Conservation (phyloP, 2,329 filamentous ascomycete species). For the Talaromyces sp. region DNA sequence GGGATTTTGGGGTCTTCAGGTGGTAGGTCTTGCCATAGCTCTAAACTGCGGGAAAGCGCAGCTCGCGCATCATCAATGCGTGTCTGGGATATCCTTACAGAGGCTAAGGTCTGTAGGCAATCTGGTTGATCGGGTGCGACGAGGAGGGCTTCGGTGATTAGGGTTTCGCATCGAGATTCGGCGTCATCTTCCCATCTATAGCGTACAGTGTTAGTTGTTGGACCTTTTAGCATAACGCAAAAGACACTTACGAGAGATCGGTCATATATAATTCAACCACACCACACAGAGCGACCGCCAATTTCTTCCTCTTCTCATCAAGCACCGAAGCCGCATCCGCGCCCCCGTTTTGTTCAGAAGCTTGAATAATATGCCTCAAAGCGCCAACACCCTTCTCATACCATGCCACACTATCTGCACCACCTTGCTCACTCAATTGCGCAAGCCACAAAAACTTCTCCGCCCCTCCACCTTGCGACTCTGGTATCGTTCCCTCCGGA, state of each 20-base stretch:
- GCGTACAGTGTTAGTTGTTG: not conserved
- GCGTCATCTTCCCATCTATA: slow-evolving; percentile 77
- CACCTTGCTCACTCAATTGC: slow-evolving; percentile 71
- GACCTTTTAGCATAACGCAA: not conserved
- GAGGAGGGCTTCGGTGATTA: slow-evolving; percentile 86
- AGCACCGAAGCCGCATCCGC: slow-evolving; percentile 43
- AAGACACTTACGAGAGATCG: slow-evolving; percentile 70
- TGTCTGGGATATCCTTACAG: slow-evolving; percentile 85
- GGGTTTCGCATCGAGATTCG: slow-evolving; percentile 79
- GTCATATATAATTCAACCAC: slow-evolving; percentile 99
- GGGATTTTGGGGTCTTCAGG: slow-evolving; percentile 71
- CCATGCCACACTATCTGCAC: slow-evolving; percentile 60
- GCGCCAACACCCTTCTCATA: slow-evolving; percentile 66
- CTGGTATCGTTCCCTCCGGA: slow-evolving; percentile 67
- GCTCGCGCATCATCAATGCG: slow-evolving; percentile 74
- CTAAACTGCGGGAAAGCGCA: slow-evolving; percentile 75
- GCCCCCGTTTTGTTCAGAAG: slow-evolving; percentile 54
- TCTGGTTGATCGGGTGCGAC: slow-evolving; percentile 79
- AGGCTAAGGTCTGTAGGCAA: slow-evolving; percentile 93
- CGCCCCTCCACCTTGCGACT: slow-evolving; percentile 73
- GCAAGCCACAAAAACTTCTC: slow-evolving; percentile 96
- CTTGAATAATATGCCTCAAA: slow-evolving; percentile 69
- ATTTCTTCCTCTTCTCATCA: slow-evolving; percentile 73
- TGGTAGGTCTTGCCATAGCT: slow-evolving; percentile 76
- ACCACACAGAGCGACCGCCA: slow-evolving; percentile 88